These are phyloP conservation scores for Coleophoma crateriformis DNA, from an alignment of 2,329 filamentous ascomycete genomes.

Conservation along the genomic window DNA sequence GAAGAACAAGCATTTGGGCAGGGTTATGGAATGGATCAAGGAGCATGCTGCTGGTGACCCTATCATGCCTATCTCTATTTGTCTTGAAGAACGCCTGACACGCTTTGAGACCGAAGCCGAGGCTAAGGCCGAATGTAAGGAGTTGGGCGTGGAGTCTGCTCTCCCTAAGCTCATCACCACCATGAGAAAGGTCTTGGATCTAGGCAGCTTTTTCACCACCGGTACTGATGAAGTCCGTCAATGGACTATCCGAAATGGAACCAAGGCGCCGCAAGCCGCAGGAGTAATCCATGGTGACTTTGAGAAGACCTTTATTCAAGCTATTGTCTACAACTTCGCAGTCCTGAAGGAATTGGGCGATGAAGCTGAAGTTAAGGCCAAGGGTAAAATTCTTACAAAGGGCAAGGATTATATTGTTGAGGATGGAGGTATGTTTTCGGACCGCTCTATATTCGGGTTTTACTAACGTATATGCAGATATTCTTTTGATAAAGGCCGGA, in stretches of 20 bases:
- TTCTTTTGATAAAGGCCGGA: conserved; percentile 24
- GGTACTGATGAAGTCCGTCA: conserved; percentile 94
- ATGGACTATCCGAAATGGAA: conserved; percentile 95
- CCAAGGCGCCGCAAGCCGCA: conserved; percentile 94
- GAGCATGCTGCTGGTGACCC: conserved; percentile 81
- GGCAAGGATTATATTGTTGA: conserved; percentile 94
- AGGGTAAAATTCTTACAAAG: conserved; percentile 97
- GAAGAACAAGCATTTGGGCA: conserved; percentile 98
- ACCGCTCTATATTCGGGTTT: background rate
- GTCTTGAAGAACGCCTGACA: conserved; percentile 87
- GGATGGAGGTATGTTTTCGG: conserved; percentile 56
- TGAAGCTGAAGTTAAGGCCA: conserved; percentile 82
- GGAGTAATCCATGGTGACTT: conserved; percentile 99
- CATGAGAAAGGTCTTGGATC: conserved; percentile 88
- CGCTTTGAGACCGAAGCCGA: conserved; percentile 73
- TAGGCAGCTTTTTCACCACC: conserved; percentile 95
- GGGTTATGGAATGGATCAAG: conserved; percentile 94
- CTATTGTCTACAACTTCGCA: conserved; percentile 84
- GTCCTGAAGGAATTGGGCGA: conserved; percentile 81
- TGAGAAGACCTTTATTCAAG: conserved; percentile 99
- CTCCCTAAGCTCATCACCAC: conserved; percentile 86
- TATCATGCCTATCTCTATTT: conserved; percentile 88
- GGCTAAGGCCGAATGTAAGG: conserved; percentile 82
- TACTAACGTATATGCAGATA: conserved; percentile 8
- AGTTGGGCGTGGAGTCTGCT: conserved; percentile 76